A percentile compares a stretch with the other conserved stretches of the same genome.
Evolutionary conservation across 805 yeast species (phyloP).

Genomic region (Candida nonsorbophila): DNA sequence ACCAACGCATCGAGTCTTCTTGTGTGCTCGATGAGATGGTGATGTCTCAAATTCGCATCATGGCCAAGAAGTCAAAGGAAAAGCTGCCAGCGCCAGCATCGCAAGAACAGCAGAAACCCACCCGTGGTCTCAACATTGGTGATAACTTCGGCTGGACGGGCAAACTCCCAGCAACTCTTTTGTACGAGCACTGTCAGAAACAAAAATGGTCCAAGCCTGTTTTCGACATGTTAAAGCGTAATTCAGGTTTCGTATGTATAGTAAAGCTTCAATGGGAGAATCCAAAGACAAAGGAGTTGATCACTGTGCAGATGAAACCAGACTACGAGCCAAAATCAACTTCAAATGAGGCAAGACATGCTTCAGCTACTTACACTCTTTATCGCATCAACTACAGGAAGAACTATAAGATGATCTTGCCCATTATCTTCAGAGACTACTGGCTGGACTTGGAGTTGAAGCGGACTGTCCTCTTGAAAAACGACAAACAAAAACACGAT

Average conservation of each 20-base stretch:
- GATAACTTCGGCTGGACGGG: conserved; percentile 90
- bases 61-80: conserved; percentile 8
- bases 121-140: conserved; percentile 36
- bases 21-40: no score
- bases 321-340: conserved; percentile 67
- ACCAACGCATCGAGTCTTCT: no score
- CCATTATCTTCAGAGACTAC: conserved; percentile 70
- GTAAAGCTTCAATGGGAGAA: conserved; percentile 67
- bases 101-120: conserved; percentile 24
- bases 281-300: conserved; percentile 71
- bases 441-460: conserved; percentile 72
- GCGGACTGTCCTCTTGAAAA: conserved; percentile 36
- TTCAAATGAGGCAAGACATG: conserved; percentile 83
- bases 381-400: conserved; percentile 76
- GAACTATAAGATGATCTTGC: conserved; percentile 82
- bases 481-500: conserved; percentile 43
- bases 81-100: not conserved
- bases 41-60: conserved; percentile 1
- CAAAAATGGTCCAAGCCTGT: conserved; percentile 85
- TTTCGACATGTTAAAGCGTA: conserved; percentile 55
- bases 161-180: conserved; percentile 78
- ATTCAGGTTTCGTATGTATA: conserved; percentile 56
- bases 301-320: conserved; percentile 53
- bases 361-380: conserved; percentile 83
- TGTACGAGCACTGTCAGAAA: conserved; percentile 84